Conservation (phyloP, 768 basidiomycete species). For the Phlebiopsis gigantea region DNA sequence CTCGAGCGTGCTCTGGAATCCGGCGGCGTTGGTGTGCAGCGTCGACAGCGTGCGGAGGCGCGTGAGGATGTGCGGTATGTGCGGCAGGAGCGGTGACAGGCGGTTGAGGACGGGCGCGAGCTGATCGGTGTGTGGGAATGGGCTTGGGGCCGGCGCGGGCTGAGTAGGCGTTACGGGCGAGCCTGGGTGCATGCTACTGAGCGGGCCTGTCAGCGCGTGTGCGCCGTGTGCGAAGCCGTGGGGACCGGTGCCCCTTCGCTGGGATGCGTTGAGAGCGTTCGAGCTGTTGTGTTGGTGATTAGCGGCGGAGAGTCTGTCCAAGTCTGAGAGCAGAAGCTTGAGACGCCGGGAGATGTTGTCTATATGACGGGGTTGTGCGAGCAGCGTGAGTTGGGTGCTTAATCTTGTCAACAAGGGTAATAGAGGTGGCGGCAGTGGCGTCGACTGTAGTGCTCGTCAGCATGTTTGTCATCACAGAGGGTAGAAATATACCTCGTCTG, state of each 20-base stretch:
- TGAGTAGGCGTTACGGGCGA: slow-evolving; percentile 6
- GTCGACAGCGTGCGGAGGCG: slow-evolving; percentile 80
- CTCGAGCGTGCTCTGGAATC: slow-evolving; percentile 65
- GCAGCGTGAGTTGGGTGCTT: slow-evolving; percentile 78
- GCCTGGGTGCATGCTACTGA: slow-evolving; percentile 9
- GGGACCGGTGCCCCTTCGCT: slow-evolving; percentile 23
- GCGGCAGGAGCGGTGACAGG: slow-evolving; percentile 67
- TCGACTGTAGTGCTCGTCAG: slow-evolving; percentile 36
- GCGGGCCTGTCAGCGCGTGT: not conserved
- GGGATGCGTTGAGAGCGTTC: slow-evolving; percentile 40
- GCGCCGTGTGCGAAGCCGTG: slow-evolving; percentile 7
- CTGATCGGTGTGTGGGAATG: slow-evolving; percentile 38
- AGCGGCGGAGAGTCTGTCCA: slow-evolving; percentile 66
- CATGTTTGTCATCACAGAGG: not conserved
- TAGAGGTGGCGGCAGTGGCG: slow-evolving; percentile 75
- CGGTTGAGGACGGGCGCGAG: slow-evolving; percentile 65
- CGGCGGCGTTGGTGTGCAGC: slow-evolving; percentile 76
- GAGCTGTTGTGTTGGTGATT: slow-evolving; percentile 23
- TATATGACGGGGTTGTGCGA: slow-evolving; percentile 93
- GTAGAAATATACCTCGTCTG: slow-evolving; percentile 68
- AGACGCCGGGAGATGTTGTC: slow-evolving; percentile 93
- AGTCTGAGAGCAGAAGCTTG: slow-evolving; percentile 87
- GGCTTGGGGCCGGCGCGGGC: slow-evolving; percentile 7
- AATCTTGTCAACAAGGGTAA: slow-evolving; percentile 77
- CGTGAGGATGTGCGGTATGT: slow-evolving; percentile 85